Evolutionary conservation across 2,329 filamentous ascomycete species (phyloP), one percentile per base, ranked within the genome.

Genomic region (Emericellopsis atlantica): DNA sequence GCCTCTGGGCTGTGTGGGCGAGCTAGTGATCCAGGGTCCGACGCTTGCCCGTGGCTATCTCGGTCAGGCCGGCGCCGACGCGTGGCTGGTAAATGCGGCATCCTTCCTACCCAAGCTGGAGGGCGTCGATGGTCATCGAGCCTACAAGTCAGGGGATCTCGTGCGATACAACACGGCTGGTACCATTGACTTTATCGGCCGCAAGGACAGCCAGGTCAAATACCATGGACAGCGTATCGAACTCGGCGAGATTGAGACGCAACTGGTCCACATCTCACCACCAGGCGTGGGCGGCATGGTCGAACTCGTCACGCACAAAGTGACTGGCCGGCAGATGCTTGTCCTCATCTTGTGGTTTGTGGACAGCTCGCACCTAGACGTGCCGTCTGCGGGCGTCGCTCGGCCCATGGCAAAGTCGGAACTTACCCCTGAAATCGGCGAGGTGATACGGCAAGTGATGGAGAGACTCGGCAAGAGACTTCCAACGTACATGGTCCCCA

Each of bases 21-120:
- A 95, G 56, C 67, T 94, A 6, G 92, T 84, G 52, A 92, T 94
- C 55, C 87, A 86, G 12, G 89, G 88, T 9, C 76, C 84, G 38
- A 87, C 94, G 59, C 76, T 95, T 6, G 79, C 77, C 33, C 67
- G 71, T 32, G 86, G 71, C 21, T 78, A 78, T 43, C 54, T 75
- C 32, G 67, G 69, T 43, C 66, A 76, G 35, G 58, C 62, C 37
- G 71, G 70, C 49, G 76, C 72, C 0, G 57, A 57, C 11, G 61
- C 60, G 23, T 61, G 60, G 0, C 78, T 77, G 44, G 64, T 77
- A 37, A 48, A 76, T 1, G 83, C 92, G 51, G 69, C 79, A 0
- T 44, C 54, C 1, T 82, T 29, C 42, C 57, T 60, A 43, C 55
- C 22, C 16, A 16, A 32, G 32, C 5, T 48, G 3, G 12, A 29